Evolutionary conservation across 2,329 filamentous ascomycete genomes (phyloP), one percentile per base, ranked within the genome.

Genomic region (Diaporthe sp.): DNA sequence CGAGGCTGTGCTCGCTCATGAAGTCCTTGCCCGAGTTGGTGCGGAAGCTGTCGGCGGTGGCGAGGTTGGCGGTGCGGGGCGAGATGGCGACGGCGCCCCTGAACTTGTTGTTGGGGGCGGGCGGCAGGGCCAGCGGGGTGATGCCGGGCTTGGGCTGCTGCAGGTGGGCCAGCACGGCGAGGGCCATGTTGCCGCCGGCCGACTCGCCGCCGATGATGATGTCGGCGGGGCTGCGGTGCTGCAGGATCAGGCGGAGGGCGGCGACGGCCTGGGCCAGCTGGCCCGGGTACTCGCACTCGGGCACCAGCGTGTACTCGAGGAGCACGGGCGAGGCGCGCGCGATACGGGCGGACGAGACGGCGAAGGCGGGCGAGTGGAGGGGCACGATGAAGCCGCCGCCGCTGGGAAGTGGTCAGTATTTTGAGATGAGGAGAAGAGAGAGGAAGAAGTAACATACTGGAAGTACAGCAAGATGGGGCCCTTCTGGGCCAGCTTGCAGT

Each of bases 261-360:
- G 77, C 79, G 31, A 74, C 74, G 19, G 75, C 72, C 72, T 80
- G 79, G 12, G 78, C 70, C 4, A 80, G 78, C 61, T 79, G 79
- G 44, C 75, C 72, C 2, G 79, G 79, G 67, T 80, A 80, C 60
- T 67, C 68, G 51, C 76, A 76, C 53, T 77, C 76, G 5, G 79
- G 79, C 19, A 77, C 76, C 37, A 80, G 77, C 22, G 78, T 72
- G 75, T 80, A 80, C 58, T 79, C 77, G 39, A 80, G 74, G 34
- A 80, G 72, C 28, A 79, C 77, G 22, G 78, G 72, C 51, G 74
- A 65, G 42, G 62, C 62, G 12, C 67, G 62, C 17, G 75, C 75
- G 17, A 71, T 61, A 9, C 55, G 34, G 22, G 78, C 78, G 3
- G 75, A 55, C 19, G 51, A 65, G 28, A 73, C 55, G 28, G 75